Base-by-base conservation (phyloP, 73 alveolate species). In the Effrenium voratum region DNA sequence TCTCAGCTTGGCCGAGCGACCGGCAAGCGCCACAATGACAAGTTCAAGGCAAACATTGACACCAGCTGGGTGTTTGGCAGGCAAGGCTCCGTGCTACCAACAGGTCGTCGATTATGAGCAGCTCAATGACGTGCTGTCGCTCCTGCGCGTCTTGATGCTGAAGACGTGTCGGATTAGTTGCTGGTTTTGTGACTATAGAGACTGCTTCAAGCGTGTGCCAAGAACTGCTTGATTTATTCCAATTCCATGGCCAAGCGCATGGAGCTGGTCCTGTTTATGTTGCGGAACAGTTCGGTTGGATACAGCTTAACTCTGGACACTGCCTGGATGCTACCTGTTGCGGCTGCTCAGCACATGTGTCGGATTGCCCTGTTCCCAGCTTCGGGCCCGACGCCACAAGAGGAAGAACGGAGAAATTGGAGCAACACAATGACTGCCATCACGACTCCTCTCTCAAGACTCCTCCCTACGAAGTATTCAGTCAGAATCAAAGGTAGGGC, bases 331-430 rank as follows among this genome's bases (percentile, higher is more conserved):
- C n/a, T n/a, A n/a, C n/a, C n/a, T n/a, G n/a, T n/a, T n/a, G 86
- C 99, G 59, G 99, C 99, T 77, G 99, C 99, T 99, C 99, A 99
- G 98, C 99, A 99, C 93, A 99, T 99, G 30, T 97, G 99, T 76
- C 99, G 99, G 99, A 99, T 99, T 70, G 99, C 36, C 80, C 80
- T 26, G 80, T 41, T 68, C 80, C 80, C n/a, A n/a, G n/a, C n/a
- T n/a, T n/a, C n/a, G n/a, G n/a, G n/a, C n/a, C n/a, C n/a, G n/a
- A n/a, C n/a, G n/a, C n/a, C n/a, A n/a, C n/a, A n/a, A n/a, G n/a
- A n/a, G n/a, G n/a, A n/a, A n/a, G n/a, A n/a, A n/a, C n/a, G n/a
- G n/a, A n/a, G n/a, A n/a, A n/a, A n/a, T n/a, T n/a, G n/a, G n/a
- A n/a, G n/a, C n/a, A n/a, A n/a, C n/a, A n/a, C n/a, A n/a, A n/a